These are phyloP conservation scores for Populus pruinosa DNA, from an alignment of 345 rosid genomes.

Conservation along the genomic window DNA sequence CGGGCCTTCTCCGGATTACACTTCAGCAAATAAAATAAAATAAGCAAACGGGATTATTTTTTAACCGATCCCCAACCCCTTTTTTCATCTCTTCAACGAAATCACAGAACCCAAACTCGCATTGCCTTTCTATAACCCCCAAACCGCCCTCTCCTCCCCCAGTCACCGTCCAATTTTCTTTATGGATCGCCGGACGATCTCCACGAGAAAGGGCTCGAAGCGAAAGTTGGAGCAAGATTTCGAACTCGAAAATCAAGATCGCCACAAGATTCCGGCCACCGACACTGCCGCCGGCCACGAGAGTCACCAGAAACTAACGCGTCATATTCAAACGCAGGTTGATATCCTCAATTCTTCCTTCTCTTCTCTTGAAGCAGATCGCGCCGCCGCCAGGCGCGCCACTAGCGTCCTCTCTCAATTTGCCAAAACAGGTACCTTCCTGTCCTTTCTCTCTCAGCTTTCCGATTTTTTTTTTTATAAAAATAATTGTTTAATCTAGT, in stretches of 20 bases:
- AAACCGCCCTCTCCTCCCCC: neutral
- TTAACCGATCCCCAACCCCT: neutral
- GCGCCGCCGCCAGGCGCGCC: constrained; percentile 46
- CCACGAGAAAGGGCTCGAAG: constrained; percentile 46
- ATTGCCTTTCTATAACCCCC: neutral
- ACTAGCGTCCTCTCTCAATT: constrained; percentile 40
- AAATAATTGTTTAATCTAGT: neutral
- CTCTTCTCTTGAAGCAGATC: constrained; percentile 43
- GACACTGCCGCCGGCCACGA: neutral
- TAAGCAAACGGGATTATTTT: neutral
- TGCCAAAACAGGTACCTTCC: constrained; percentile 47
- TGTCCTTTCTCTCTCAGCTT: neutral
- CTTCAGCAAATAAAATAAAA: neutral
- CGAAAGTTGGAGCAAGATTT: constrained; percentile 46
- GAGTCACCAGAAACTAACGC: constrained; percentile 25
- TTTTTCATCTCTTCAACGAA: neutral
- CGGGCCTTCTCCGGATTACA: neutral
- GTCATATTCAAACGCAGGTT: constrained; percentile 38
- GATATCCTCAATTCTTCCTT: constrained; percentile 39
- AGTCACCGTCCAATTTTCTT: neutral
- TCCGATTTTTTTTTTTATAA: neutral
- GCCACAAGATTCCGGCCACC: constrained; percentile 20
- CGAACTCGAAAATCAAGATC: constrained; percentile 17
- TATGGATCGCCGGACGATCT: constrained; percentile 45
- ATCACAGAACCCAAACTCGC: neutral